These are phyloP conservation scores for Areca catechu DNA, from an alignment of 176 grass and related monocot genomes.

Conservation along the genomic window DNA sequence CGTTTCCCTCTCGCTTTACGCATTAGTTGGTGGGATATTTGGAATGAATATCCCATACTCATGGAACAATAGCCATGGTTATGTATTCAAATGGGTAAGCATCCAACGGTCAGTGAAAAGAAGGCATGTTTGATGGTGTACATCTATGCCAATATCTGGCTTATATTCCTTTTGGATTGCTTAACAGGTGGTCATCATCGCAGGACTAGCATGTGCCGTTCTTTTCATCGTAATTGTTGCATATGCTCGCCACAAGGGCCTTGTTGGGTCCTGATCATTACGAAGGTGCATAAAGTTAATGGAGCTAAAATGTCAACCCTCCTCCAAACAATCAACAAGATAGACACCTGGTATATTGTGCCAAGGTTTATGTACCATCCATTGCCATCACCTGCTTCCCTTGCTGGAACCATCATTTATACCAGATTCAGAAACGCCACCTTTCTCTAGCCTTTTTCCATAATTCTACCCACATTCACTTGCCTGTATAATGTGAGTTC, in stretches of 20 bases:
- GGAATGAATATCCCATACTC: conserved; percentile 99
- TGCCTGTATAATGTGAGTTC: no score
- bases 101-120: conserved; percentile 2
- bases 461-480: no score
- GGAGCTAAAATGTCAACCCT: background rate
- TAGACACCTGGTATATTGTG: no score
- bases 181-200: conserved; percentile 62
- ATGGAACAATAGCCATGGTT: conserved; percentile 66
- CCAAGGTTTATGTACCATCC: no score
- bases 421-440: no score
- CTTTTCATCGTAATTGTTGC: conserved; percentile 77
- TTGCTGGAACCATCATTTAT: no score
- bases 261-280: conserved; percentile 68
- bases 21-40: conserved; percentile 84
- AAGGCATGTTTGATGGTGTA: background rate
- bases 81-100: conserved; percentile 84
- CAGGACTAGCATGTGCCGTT: conserved; percentile 48
- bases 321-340: no score
- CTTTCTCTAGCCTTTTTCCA: no score
- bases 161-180: no score
- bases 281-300: background rate
- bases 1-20: conserved; percentile 72
- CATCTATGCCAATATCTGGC: no score
- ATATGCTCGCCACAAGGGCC: conserved; percentile 96
- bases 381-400: no score